Conservation (phyloP, 306 rosid species). For the Prunus padus region DNA sequence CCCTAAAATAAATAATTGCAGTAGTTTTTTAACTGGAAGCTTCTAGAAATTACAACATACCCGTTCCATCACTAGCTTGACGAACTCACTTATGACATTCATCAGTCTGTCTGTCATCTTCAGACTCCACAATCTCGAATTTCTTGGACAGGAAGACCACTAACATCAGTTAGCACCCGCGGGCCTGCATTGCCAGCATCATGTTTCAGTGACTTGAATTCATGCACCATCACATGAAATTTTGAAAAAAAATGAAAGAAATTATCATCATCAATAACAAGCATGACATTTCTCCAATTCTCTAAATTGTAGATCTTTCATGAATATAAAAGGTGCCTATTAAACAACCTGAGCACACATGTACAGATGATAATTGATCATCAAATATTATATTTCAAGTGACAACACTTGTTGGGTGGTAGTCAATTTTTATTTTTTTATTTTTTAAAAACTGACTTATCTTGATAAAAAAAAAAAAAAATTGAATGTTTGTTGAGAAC, state of each 20-base stretch:
- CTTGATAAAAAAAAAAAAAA: not conserved
- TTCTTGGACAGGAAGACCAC: conserved; percentile 96
- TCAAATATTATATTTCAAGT: not conserved
- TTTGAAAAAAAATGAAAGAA: not conserved
- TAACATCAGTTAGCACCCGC: conserved; percentile 86
- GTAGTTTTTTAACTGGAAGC: not conserved
- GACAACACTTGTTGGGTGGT: not conserved
- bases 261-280: not conserved
- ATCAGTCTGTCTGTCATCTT: conserved; percentile 83
- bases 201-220: conserved; percentile 16
- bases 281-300: not conserved
- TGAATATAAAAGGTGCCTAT: not conserved
- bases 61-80: conserved; percentile 93
- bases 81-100: conserved; percentile 88
- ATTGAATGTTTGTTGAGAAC: not conserved
- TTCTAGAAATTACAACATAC: conserved; percentile 29
- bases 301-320: not conserved
- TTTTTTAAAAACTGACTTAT: not conserved
- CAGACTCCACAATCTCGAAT: conserved; percentile 86
- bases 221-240: not conserved
- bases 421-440: not conserved
- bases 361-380: not conserved
- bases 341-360: not conserved
- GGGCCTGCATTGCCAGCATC: conserved; percentile 54
- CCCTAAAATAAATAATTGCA: not conserved